phyloP scores from a whole-genome alignment of 2,329 filamentous ascomycete species.

The Metarhizium brunneum region DNA sequence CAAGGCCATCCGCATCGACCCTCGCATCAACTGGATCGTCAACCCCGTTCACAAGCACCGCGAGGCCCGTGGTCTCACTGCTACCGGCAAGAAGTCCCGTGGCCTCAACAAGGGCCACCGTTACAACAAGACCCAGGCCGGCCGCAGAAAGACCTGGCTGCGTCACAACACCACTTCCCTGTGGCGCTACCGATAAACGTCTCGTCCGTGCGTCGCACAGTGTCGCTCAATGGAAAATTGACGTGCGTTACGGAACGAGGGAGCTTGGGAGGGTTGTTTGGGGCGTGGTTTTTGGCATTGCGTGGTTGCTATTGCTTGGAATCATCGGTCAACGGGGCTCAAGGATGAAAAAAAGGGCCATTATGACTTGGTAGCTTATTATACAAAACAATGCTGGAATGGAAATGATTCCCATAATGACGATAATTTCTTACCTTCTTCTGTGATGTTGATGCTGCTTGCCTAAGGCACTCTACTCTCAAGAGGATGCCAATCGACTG shows the following conservation, averaged over 20 bases:
- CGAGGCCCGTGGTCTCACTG: constrained; percentile 92
- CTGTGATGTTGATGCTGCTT: background rate
- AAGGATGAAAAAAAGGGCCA: constrained; percentile 3
- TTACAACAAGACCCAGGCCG: constrained; percentile 97
- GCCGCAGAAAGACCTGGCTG: constrained; percentile 99
- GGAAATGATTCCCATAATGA: constrained; percentile 17
- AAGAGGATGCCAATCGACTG: no score
- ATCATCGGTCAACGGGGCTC: constrained; percentile 1
- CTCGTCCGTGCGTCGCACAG: constrained; percentile 6
- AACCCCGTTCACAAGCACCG: constrained; percentile 99
- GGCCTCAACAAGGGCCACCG: constrained; percentile 98
- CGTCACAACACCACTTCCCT: constrained; percentile 98
- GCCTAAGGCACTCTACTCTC: background rate
- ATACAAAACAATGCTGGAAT: constrained; percentile 19
- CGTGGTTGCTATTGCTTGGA: constrained; percentile 5
- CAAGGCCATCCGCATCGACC: constrained; percentile 98
- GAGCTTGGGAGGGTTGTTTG: background rate
- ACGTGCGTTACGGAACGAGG: background rate
- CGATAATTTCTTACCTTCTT: background rate
- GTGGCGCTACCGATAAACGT: constrained; percentile 85
- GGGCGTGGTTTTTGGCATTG: constrained; percentile 8
- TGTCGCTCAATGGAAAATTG: no score
- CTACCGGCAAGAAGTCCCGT: constrained; percentile 98
- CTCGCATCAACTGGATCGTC: constrained; percentile 99
- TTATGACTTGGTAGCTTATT: constrained; percentile 5